A percentile compares a stretch with the other conserved stretches of the same genome.
These are phyloP conservation scores for Exophiala xenobiotica DNA, from an alignment of 2,329 filamentous ascomycete genomes.

Conservation along the genomic window DNA sequence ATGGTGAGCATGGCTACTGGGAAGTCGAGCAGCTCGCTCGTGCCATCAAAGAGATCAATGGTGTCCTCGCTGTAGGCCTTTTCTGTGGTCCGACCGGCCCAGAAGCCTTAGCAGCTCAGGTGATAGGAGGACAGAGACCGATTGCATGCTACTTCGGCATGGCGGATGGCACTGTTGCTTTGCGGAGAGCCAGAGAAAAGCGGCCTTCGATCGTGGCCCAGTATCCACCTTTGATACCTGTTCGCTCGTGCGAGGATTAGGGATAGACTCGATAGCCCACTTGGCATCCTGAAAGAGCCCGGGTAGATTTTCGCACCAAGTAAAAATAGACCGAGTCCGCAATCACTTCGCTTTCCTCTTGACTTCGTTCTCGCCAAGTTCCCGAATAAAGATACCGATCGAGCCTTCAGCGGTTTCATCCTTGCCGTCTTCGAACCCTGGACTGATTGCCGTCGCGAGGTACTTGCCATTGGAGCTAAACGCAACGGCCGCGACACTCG, in stretches of 20 bases:
- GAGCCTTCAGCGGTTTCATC: slow-evolving; percentile 71
- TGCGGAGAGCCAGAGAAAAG: slow-evolving; percentile 45
- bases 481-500: slow-evolving; percentile 72
- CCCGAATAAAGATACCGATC: slow-evolving; percentile 75
- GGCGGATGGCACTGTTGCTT: slow-evolving; percentile 68
- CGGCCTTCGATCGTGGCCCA: slow-evolving; percentile 24
- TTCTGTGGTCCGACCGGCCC: slow-evolving; percentile 81
- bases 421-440: slow-evolving; percentile 83
- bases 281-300: no score
- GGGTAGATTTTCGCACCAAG: no score
- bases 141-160: slow-evolving; percentile 94
- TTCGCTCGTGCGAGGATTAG: slow-evolving; percentile 16
- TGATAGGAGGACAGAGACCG: slow-evolving; percentile 79
- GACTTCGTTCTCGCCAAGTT: slow-evolving; percentile 83
- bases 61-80: slow-evolving; percentile 87
- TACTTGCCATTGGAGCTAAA: slow-evolving; percentile 50
- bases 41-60: slow-evolving; percentile 75
- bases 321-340: slow-evolving; percentile 6
- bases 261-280: slow-evolving; percentile 11
- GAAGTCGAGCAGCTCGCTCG: slow-evolving; percentile 73
- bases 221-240: slow-evolving; percentile 28
- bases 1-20: slow-evolving; percentile 68
- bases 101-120: slow-evolving; percentile 61
- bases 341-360: slow-evolving; percentile 77
- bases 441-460: slow-evolving; percentile 56